Base-by-base conservation (phyloP, 202 grass and related monocot genomes). In the Hordeum pubiflorum region DNA sequence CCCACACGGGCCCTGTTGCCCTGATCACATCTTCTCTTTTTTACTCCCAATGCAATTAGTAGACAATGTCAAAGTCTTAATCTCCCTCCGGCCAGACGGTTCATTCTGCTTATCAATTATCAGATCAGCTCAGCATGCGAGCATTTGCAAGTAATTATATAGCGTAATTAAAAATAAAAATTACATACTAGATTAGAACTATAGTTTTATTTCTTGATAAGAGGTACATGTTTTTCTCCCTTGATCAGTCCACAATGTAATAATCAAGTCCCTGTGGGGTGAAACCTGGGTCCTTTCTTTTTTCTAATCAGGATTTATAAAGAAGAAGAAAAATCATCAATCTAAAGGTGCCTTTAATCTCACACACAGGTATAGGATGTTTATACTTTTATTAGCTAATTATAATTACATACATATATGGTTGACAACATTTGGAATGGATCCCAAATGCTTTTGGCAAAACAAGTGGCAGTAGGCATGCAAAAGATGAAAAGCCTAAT, bases 401-500 rank as follows among this genome's bases (percentile, higher is more conserved):
- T 29, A 29, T 5, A 59, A 59, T 59, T 59, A 59, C 57, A 23
- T 24, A 6, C 10, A 9, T 33, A 9, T 33, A 64, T 34, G 13
- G 29, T 33, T 64, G 31, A 66, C 33, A 67, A 54, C 61, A 58
- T 85, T 78, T 78, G 20, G 44, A 70, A 15, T 23, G 73, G 34
- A 72, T 72, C 43, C 46, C 69, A 73, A 82, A 77, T 73, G 46
- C 73, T 70, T 82, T 89, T 78, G 65, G 37, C 34, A 78, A 89
- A 82, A 86, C 75, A 82, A 68, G 68, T 10, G 48, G 39, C 39
- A 74, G 37, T 74, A 68, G 70, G 60, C 63, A 79, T n/a, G 38
- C 79, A 63, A 81, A 82, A 59, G 80, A 84, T 65, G 67, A 64
- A 91, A 85, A 88, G 86, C 54, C 78, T 85, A 91, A 75, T 82